Base-by-base conservation (phyloP, 2,329 filamentous ascomycete genomes). In the Xylariaceae sp. region DNA sequence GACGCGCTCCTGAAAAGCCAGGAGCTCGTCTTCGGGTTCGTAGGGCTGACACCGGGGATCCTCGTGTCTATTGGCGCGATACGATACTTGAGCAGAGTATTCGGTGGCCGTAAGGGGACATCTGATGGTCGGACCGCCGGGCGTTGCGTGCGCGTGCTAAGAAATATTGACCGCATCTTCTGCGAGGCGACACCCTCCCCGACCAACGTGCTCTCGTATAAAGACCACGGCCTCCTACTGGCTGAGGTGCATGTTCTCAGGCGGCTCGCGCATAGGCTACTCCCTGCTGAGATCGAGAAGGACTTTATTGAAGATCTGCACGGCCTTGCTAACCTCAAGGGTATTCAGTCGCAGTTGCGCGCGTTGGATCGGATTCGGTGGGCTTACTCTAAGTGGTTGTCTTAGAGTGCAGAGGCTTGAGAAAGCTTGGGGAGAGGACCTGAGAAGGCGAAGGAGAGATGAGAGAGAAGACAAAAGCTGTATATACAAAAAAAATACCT, bases 1-100 rank as follows among this genome's bases (percentile, higher is more conserved):
- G 92, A 98, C 71, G 82, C 89, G 25, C 77, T 98, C 23, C 76
- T 98, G 47, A 95, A 93, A 71, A 96, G 91, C 60, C 93, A 98
- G 63, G 92, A 98, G 64, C 77, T 98, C 38, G 88, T 98, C 20
- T 98, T 98, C 69, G 93, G 89, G n/a, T 95, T 98, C 61, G 85
- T 98, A 29, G 91, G 91, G 5, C 73, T 98, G 21, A 97, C 93
- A 0, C 93, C 93, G 0, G 92, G 93, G 11, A 78, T 97, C n/a
- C 72, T 98, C 22, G 88, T 97, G 29, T 86, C 85, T 2, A 81
- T 92, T 50, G 83, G 82, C n/a, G 68, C 82, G 10, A 68, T 85
- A 37, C 81, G 82, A 53, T 97, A 92, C 72, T 63, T 95, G 1
- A 75, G 77, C 29, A 76, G 80, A 16, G 64, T 83, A 1, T 79